phyloP scores from a whole-genome alignment of 2,329 filamentous ascomycete genomes.

The Aspergillus persii region DNA sequence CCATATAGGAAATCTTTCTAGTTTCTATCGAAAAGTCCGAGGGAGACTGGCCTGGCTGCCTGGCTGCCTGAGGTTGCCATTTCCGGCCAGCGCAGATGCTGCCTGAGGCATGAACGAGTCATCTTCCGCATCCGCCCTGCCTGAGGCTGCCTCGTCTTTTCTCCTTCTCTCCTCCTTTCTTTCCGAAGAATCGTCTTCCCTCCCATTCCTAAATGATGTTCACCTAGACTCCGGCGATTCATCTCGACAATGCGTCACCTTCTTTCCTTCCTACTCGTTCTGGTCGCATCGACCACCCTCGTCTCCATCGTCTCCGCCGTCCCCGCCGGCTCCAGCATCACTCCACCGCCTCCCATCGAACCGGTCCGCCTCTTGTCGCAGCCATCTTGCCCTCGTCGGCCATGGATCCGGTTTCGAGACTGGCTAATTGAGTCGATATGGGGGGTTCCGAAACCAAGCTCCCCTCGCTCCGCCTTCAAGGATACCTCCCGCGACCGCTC shows the following conservation, averaged over 20 bases:
- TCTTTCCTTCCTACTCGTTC: slow-evolving; percentile 15
- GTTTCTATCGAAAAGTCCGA: too few species aligned
- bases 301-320: slow-evolving; percentile 29
- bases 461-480: slow-evolving; percentile 18
- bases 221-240: background rate
- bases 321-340: slow-evolving; percentile 38
- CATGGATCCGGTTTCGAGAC: slow-evolving; percentile 42
- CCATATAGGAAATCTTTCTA: too few species aligned
- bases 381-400: slow-evolving; percentile 28
- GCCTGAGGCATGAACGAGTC: background rate
- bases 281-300: slow-evolving; percentile 18
- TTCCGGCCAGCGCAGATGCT: background rate
- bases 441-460: slow-evolving; percentile 32
- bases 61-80: background rate
- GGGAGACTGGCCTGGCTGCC: too few species aligned
- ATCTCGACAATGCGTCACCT: slow-evolving; percentile 14
- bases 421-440: slow-evolving; percentile 46
- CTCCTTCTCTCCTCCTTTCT: background rate
- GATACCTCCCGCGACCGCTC: slow-evolving; percentile 16
- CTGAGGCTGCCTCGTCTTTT: background rate
- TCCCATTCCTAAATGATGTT: background rate
- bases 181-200: background rate
- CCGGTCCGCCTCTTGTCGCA: slow-evolving; percentile 29
- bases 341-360: slow-evolving; percentile 30
- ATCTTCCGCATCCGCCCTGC: background rate